Conservation (phyloP, 75 land plant genomes). For the Ceratopteris richardii region DNA sequence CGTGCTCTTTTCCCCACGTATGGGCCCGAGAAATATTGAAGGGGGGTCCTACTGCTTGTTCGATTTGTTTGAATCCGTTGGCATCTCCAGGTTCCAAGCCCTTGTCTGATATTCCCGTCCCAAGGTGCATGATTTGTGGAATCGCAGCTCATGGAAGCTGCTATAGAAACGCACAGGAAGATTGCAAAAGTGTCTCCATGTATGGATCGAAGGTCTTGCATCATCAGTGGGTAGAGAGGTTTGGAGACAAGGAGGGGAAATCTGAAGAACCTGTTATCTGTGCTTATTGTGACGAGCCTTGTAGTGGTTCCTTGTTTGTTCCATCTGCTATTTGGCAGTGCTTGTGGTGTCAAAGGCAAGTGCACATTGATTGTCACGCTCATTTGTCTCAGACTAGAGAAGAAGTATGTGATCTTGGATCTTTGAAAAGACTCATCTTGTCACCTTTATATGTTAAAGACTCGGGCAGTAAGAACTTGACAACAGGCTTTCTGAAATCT, state of each 20-base stretch:
- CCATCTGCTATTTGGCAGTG: constrained; percentile 67
- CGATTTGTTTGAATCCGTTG: constrained; percentile 58
- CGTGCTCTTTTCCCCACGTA: constrained; percentile 36
- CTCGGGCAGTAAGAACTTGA: constrained; percentile 7
- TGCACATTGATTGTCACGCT: constrained; percentile 77
- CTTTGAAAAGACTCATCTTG: constrained; percentile 43
- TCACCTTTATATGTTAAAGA: constrained; percentile 73
- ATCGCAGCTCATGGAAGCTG: constrained; percentile 57
- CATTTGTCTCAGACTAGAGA: constrained; percentile 37
- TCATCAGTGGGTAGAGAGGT: constrained; percentile 77
- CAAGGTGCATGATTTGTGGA: constrained; percentile 58
- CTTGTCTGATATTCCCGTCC: constrained; percentile 16
- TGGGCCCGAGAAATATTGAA: constrained; percentile 42
- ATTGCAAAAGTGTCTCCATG: constrained; percentile 65
- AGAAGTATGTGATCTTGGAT: constrained; percentile 65
- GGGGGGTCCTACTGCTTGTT: constrained; percentile 46
- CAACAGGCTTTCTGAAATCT: constrained; percentile 32
- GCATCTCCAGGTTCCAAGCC: constrained; percentile 21
- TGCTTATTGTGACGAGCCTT: constrained; percentile 68
- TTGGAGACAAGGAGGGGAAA: constrained; percentile 51
- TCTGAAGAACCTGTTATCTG: constrained; percentile 51
- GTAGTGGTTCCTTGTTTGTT: constrained; percentile 47
- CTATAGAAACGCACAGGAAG: constrained; percentile 40
- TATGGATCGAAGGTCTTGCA: constrained; percentile 34
- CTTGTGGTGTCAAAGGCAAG: constrained; percentile 69